Base-by-base conservation (phyloP, 2,329 filamentous ascomycete genomes). In the Biscogniauxia mediterranea region DNA sequence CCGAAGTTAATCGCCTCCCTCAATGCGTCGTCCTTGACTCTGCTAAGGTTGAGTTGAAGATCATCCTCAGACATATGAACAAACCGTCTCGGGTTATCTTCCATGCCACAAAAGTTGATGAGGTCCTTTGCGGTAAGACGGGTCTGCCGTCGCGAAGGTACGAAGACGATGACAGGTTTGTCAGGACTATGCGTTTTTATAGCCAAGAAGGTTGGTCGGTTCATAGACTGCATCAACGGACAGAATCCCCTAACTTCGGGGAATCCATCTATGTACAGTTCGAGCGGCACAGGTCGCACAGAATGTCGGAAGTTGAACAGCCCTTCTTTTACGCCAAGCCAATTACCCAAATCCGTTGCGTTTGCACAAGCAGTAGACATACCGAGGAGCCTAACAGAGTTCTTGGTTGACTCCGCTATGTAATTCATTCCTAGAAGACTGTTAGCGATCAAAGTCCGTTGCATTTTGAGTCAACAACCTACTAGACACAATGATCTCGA, bases 311-410 rank as follows among this genome's bases (percentile, higher is more conserved):
- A 99, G 77, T 99, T 99, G 84, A 96, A 99, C 23, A 99, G 77
- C 0, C 89, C 94, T 71, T 97, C 91, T 73, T 97, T 97, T 49
- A 99, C 96, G 54, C 95, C 95, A 2, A 99, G 84, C 95, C 95
- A 99, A 71, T 97, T 98, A 1, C 85, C 96, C 42, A 99, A 82
- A 74, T 99, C 96, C 15, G 86, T 91, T 1, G 96, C 95, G 73
- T 99, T 99, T 15, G 95, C 95, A 70, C 94, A 98, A 9, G 95
- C 96, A 19, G 95, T 99, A 1, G 95, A 99, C 96, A 99, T 99
- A n/a, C 95, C 95, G 64, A 99, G 84, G 5, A 99, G 81, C 4
- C 95, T 86, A 21, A 99, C 94, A 0, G 92, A 87, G 56, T 89
- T 92, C 71, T 96, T 93, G 50, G 92, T 96, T 64, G 96, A 93